Evolutionary conservation across 1,284 basidiomycete species (phyloP).

Genomic region (Moesziomyces aphidis): DNA sequence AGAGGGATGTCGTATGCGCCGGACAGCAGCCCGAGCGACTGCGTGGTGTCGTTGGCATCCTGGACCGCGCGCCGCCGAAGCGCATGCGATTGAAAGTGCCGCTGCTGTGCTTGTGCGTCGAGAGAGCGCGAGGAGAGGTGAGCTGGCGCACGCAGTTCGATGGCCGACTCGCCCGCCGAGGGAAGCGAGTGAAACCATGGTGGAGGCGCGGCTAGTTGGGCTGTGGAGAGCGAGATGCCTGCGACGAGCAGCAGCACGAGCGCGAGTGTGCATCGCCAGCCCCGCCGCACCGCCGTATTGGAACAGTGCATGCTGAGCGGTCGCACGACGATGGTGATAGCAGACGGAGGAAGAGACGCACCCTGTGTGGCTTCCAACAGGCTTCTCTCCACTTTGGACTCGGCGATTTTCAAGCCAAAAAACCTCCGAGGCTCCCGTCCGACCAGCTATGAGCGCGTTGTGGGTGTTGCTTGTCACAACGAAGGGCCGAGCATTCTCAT

Average conservation of each 20-base stretch:
- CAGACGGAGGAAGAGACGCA: background rate
- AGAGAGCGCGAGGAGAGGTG: background rate
- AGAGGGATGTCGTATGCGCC: slow-evolving; percentile 42
- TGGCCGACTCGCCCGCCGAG: background rate
- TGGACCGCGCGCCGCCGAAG: slow-evolving; percentile 4
- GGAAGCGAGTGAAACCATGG: background rate
- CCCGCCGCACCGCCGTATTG: too few relatives aligned
- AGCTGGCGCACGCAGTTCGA: background rate
- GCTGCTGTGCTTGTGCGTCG: background rate
- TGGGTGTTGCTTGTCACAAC: too few relatives aligned
- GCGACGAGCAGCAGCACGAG: background rate
- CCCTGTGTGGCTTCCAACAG: background rate
- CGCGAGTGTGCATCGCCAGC: background rate
- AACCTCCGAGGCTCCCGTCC: too few relatives aligned
- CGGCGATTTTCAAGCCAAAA: too few relatives aligned
- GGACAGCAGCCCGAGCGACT: slow-evolving; percentile 22
- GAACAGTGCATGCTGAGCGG: background rate
- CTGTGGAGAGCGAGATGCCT: background rate
- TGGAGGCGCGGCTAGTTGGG: background rate
- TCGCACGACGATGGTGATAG: background rate
- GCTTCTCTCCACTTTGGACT: background rate
- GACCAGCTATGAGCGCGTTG: too few relatives aligned
- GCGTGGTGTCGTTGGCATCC: slow-evolving; percentile 31
- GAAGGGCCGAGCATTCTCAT: too few relatives aligned
- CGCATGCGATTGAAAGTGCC: background rate